Percentiles rank a stretch among this genome's conserved stretches.
Conservation (phyloP, 2,329 filamentous ascomycete genomes). For the Arthrocladium fulminans region DNA sequence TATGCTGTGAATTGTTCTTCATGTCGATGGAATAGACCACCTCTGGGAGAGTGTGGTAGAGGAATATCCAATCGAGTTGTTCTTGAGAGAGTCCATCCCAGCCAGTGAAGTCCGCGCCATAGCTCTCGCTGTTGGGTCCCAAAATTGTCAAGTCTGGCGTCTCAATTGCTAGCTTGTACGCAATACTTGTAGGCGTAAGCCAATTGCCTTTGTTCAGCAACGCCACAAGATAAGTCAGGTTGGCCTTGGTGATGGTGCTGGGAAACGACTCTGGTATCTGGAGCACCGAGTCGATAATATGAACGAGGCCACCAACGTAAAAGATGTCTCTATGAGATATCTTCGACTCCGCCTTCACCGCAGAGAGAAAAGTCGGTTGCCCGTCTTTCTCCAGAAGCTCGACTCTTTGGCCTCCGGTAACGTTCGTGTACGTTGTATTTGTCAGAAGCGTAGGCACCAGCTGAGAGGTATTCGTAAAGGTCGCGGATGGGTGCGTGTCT, state of each 20-base stretch:
- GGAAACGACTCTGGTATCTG: constrained; percentile 39
- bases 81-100: constrained; percentile 40
- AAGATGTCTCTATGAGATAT: constrained; percentile 43
- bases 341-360: constrained; percentile 41
- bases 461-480: constrained; percentile 24
- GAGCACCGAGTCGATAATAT: constrained; percentile 44
- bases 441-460: constrained; percentile 45
- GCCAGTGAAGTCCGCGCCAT: constrained; percentile 48
- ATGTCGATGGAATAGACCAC: constrained; percentile 46
- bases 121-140: constrained; percentile 52
- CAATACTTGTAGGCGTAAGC: constrained; percentile 22
- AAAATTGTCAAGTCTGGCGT: constrained; percentile 47
- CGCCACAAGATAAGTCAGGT: constrained; percentile 40
- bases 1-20: constrained; percentile 30
- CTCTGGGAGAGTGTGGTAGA: constrained; percentile 55
- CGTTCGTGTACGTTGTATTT: constrained; percentile 46
- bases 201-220: constrained; percentile 38
- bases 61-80: constrained; percentile 46
- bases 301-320: constrained; percentile 48
- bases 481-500: constrained; percentile 36
- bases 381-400: constrained; percentile 35
- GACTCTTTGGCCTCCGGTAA: constrained; percentile 53
- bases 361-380: constrained; percentile 45
- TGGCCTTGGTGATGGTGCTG: constrained; percentile 33
- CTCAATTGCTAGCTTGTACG: constrained; percentile 1